Conservation (phyloP, 192 early-diverging fungal species). For the Gryganskiella cystojenkinii region DNA sequence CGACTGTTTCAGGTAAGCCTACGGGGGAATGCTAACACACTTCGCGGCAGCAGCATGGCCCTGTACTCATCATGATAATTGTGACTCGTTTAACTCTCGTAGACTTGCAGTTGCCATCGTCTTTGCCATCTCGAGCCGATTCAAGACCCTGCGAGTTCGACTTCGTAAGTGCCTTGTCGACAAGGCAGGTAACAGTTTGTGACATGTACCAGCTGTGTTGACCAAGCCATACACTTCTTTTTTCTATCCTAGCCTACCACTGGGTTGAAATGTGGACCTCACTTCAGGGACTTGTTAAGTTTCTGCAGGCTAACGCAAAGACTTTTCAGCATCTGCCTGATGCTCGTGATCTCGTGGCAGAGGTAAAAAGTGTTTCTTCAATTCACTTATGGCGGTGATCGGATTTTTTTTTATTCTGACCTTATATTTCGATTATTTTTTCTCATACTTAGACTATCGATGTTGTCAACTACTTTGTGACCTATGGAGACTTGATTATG, state of each 20-base stretch:
- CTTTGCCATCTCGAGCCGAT: constrained; percentile 24
- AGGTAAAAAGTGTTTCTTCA: constrained; percentile 29
- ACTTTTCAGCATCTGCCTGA: constrained; percentile 32
- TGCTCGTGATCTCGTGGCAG: constrained; percentile 47
- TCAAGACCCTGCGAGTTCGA: constrained; percentile 39
- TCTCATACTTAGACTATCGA: constrained; percentile 35
- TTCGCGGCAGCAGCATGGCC: neutral
- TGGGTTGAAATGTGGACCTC: constrained; percentile 67
- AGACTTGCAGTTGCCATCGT: constrained; percentile 41
- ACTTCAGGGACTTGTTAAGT: constrained; percentile 56
- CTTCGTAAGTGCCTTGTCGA: constrained; percentile 25
- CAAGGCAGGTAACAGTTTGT: neutral
- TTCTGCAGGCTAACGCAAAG: constrained; percentile 53
- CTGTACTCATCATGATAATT: no score
- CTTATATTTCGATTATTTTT: neutral
- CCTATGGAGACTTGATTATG: constrained; percentile 61
- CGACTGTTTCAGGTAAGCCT: constrained; percentile 56
- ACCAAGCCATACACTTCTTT: neutral
- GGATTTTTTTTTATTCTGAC: neutral
- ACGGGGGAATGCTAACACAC: neutral
- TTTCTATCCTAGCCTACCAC: constrained; percentile 56
- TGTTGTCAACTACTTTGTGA: constrained; percentile 60
- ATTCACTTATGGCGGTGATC: neutral
- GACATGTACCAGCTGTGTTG: neutral
- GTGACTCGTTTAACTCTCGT: constrained; percentile 15